Evolutionary conservation across 2,329 filamentous ascomycete species (phyloP).

Genomic region (Trichoderma arundinaceum): DNA sequence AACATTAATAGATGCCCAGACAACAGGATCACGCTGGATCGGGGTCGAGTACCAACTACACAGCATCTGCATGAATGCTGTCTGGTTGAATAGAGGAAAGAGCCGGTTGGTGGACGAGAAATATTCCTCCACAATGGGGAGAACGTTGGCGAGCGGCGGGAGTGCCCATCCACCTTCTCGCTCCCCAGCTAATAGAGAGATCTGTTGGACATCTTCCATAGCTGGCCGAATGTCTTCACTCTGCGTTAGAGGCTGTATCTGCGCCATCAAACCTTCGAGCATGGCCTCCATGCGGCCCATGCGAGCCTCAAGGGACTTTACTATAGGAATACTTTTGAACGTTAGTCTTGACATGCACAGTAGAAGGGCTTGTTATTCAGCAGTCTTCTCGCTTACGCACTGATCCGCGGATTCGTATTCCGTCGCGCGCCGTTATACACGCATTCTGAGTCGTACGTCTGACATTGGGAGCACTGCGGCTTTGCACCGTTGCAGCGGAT

Average conservation of each 20-base stretch:
- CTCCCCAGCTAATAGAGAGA: no score
- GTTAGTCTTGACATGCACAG: neutral
- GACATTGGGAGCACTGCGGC: neutral
- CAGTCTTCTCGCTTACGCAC: neutral
- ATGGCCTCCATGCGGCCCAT: neutral
- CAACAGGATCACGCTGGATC: neutral
- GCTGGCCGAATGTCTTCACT: neutral
- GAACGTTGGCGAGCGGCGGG: neutral
- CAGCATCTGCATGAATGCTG: neutral
- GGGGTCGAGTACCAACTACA: neutral
- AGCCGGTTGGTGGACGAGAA: neutral
- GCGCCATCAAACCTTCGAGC: neutral
- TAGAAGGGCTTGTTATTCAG: neutral
- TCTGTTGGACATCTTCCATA: neutral
- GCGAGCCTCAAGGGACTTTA: neutral
- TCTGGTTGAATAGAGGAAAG: neutral
- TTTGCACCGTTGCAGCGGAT: slow-evolving; percentile 8
- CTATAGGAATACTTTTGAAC: neutral
- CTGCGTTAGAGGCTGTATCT: neutral
- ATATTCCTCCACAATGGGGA: neutral
- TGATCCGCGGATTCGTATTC: neutral
- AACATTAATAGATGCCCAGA: neutral
- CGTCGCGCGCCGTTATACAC: neutral
- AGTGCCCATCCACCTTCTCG: neutral
- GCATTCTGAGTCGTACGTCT: slow-evolving; percentile 4